Evolutionary conservation across 2,329 filamentous ascomycete genomes (phyloP).

Genomic region (Mycosphaerella arachidis): DNA sequence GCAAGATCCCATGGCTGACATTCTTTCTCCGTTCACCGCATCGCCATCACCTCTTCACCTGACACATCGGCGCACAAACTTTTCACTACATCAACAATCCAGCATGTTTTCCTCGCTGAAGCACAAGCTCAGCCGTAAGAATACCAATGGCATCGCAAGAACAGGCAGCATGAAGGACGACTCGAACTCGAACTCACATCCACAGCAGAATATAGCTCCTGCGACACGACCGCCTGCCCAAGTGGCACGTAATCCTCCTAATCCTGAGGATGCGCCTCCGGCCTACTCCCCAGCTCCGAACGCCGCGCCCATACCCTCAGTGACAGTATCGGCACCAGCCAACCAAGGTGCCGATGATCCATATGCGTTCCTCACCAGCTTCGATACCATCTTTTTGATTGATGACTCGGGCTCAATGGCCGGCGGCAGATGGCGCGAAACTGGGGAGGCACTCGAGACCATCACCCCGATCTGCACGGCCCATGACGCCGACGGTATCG

Average conservation of each 20-base stretch:
- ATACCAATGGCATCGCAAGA: slow-evolving; percentile 4
- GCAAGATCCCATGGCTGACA: slow-evolving; percentile 2
- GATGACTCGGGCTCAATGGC: slow-evolving; percentile 90
- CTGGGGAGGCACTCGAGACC: slow-evolving; percentile 61
- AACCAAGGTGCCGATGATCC: slow-evolving; percentile 52
- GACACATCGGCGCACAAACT: slow-evolving; percentile 13
- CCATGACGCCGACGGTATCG: slow-evolving; percentile 79
- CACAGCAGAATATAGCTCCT: slow-evolving; percentile 18
- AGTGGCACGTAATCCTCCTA: slow-evolving; percentile 13
- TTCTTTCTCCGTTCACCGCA: background rate
- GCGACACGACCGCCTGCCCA: slow-evolving; percentile 19
- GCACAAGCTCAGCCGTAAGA: slow-evolving; percentile 20
- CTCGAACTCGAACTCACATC: slow-evolving; percentile 12
- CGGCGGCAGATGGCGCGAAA: slow-evolving; percentile 71
- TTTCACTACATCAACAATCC: slow-evolving; percentile 13
- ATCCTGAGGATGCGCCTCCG: slow-evolving; percentile 28
- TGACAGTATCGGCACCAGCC: slow-evolving; percentile 24
- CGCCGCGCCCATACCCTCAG: slow-evolving; percentile 24
- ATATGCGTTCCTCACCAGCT: slow-evolving; percentile 70
- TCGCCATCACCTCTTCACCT: slow-evolving; percentile 3
- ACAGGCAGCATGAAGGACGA: slow-evolving; percentile 10
- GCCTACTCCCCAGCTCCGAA: slow-evolving; percentile 43
- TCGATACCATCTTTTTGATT: slow-evolving; percentile 86
- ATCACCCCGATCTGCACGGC: slow-evolving; percentile 78
- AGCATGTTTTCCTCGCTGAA: slow-evolving; percentile 23